Evolutionary conservation across 2,329 filamentous ascomycete genomes (phyloP).

Genomic region (Penicillium thymicola): DNA sequence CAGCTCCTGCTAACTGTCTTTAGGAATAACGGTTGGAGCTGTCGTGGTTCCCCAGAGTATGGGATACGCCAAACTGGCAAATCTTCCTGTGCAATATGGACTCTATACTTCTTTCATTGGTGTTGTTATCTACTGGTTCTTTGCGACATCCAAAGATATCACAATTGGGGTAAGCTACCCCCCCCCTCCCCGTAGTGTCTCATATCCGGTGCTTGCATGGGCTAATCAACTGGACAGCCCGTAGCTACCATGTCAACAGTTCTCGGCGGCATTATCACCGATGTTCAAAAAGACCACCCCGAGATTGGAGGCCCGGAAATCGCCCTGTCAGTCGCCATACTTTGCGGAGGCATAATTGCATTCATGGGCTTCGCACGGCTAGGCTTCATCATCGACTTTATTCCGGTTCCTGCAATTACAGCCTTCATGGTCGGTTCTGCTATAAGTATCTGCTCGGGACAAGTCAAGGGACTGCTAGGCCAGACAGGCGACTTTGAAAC

Average conservation of each 20-base stretch:
- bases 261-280: constrained; percentile 71
- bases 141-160: constrained; percentile 94
- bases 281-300: constrained; percentile 56
- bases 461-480: constrained; percentile 34
- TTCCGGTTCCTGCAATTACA: constrained; percentile 7
- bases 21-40: constrained; percentile 60
- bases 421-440: constrained; percentile 12
- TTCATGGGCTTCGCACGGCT: constrained; percentile 72
- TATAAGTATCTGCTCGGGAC: constrained; percentile 7
- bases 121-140: constrained; percentile 92
- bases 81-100: constrained; percentile 73
- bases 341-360: constrained; percentile 70
- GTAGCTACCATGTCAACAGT: constrained; percentile 91
- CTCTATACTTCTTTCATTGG: constrained; percentile 94
- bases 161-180: constrained; percentile 73
- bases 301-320: constrained; percentile 59
- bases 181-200: constrained; percentile 25
- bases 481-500: constrained; percentile 63
- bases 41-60: constrained; percentile 92
- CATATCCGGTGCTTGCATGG: background rate
- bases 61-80: constrained; percentile 82
- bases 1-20: background rate
- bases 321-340: constrained; percentile 70
- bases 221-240: constrained; percentile 52
- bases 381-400: constrained; percentile 45